Base-by-base conservation (phyloP, 768 basidiomycete genomes). In the Ephemerocybe angulata region DNA sequence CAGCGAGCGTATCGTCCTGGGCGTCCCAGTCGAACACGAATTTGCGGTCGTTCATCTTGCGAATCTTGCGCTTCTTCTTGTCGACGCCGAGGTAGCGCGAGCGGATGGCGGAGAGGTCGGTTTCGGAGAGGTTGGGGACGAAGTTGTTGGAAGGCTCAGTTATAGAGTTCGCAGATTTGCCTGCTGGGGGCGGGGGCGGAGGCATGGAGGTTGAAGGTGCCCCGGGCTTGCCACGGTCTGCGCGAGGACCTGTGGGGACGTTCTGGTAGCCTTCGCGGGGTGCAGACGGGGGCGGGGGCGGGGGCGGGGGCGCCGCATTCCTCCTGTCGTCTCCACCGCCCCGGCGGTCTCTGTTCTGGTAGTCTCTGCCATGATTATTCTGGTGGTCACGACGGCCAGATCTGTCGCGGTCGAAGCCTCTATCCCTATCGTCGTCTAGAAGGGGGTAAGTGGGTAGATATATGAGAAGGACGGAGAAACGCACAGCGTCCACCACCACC, bases 11-110 rank as follows among this genome's bases (percentile, higher is more conserved):
- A 69, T 99, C 97, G 63, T 99, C 97, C 68, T 88, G 89, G 47
- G 86, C 86, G 65, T 96, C 94, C 97, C 97, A 99, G 69, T 98
- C 97, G 65, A 99, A 99, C n/a, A 96, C 91, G 67, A 98, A 93
- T 72, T 96, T 96, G 71, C 93, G 86, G 70, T 95, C 93, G 65
- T 90, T 92, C 83, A 90, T 93, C 73, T 94, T 95, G 53, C 93
- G 86, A 62, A 93, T 89, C 71, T 91, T 93, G 37, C 92, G 87
- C 74, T 94, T 95, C 80, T 95, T 94, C 71, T 86, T 91, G 70
- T 90, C 88, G 19, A 92, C 89, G 4, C 97, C 97, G 29, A 99
- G 86, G 69, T 99, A 98, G 33, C 96, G 85, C 22, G 94, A 91
- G 7, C 93, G 87, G 61, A 98, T 87, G 0, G 88, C 90, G 0